Evolutionary conservation across 2,329 filamentous ascomycete species (phyloP).

Genomic region (Paramyrothecium sp.): DNA sequence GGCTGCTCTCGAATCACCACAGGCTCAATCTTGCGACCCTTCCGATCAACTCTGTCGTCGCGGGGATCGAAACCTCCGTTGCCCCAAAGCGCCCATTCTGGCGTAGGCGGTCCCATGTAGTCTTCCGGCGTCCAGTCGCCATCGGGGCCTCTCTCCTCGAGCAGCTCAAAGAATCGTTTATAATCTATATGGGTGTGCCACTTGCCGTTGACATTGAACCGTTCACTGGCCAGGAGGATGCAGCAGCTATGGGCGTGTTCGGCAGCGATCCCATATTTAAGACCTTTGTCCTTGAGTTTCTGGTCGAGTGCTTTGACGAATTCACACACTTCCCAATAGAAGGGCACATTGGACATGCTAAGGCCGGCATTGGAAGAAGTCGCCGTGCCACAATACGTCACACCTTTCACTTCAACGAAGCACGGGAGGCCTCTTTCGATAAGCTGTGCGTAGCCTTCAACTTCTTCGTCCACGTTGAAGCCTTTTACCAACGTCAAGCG

Average conservation of each 20-base stretch:
- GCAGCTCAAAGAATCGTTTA: constrained; percentile 78
- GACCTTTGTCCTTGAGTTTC: constrained; percentile 66
- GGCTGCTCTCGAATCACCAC: constrained; percentile 29
- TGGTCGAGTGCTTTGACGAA: constrained; percentile 77
- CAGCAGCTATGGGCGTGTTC: constrained; percentile 97
- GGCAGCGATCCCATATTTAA: constrained; percentile 87
- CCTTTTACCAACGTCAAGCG: constrained; percentile 94
- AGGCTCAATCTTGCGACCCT: constrained; percentile 66
- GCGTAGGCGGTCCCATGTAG: constrained; percentile 81
- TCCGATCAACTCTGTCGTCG: constrained; percentile 83
- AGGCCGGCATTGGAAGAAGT: constrained; percentile 81
- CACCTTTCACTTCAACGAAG: constrained; percentile 94
- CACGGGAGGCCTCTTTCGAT: constrained; percentile 84
- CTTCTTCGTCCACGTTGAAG: constrained; percentile 96
- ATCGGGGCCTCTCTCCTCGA: constrained; percentile 66
- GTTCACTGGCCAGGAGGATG: constrained; percentile 76
- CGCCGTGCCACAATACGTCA: constrained; percentile 92
- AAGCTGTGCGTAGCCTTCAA: constrained; percentile 83
- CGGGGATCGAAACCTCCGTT: constrained; percentile 91
- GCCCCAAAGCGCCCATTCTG: constrained; percentile 94
- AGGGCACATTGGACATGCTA: constrained; percentile 97
- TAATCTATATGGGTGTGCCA: constrained; percentile 96
- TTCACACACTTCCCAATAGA: constrained; percentile 84
- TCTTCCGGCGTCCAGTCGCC: constrained; percentile 82
- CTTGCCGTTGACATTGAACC: constrained; percentile 73